Conservation (phyloP, 768 basidiomycete genomes). For the Boletus speciosus region DNA sequence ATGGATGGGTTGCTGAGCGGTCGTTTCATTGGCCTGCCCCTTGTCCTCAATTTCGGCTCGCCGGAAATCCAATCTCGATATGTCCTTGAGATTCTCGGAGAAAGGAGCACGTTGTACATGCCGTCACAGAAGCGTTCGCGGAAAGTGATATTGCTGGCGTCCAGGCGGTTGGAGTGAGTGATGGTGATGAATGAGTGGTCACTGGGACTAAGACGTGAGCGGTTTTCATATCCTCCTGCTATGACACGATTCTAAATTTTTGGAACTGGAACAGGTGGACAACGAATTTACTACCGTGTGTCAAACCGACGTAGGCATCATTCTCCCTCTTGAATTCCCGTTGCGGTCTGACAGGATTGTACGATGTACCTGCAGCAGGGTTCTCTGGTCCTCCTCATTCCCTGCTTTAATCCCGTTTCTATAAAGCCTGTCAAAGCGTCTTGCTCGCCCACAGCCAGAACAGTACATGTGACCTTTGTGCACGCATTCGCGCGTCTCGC, state of each 20-base stretch:
- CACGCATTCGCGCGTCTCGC: constrained; percentile 80
- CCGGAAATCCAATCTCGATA: constrained; percentile 67
- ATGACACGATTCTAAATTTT: neutral
- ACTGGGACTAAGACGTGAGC: constrained; percentile 89
- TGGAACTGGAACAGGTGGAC: constrained; percentile 62
- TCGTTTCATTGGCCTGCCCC: constrained; percentile 83
- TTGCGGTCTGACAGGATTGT: constrained; percentile 1
- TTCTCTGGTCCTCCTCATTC: constrained; percentile 27
- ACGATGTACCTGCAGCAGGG: constrained; percentile 44
- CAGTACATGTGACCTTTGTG: constrained; percentile 78
- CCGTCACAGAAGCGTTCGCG: constrained; percentile 92
- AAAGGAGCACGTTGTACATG: constrained; percentile 83
- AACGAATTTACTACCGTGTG: constrained; percentile 83
- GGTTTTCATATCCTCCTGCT: neutral
- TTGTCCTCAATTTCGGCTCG: constrained; percentile 83
- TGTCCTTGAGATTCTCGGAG: constrained; percentile 68
- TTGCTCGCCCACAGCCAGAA: constrained; percentile 90
- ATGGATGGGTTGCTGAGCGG: constrained; percentile 83
- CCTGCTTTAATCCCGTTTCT: constrained; percentile 66
- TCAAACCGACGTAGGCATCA: constrained; percentile 53
- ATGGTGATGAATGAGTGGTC: constrained; percentile 84
- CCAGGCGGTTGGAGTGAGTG: constrained; percentile 79
- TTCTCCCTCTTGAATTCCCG: neutral
- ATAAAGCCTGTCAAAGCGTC: constrained; percentile 91
- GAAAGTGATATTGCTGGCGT: constrained; percentile 82